Base-by-base conservation (phyloP, 1,139 yeast genomes). In the Suhomyces atakaporum region DNA sequence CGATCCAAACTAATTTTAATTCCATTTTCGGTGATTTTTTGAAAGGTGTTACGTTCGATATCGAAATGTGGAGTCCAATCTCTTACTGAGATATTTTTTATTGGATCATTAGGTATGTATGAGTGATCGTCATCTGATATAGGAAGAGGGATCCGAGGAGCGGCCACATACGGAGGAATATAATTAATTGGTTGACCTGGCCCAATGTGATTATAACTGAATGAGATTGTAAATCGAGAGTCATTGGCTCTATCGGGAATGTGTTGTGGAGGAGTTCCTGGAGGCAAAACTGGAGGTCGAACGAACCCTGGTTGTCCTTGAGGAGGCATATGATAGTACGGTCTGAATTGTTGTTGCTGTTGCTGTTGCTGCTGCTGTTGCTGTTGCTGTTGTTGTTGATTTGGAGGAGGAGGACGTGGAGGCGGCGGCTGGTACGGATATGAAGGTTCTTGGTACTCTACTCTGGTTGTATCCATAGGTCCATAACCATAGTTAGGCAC, bases 31-130 rank as follows among this genome's bases (percentile, higher is more conserved):
- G 29, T 21, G 27, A 11, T 11, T 5, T 18, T 22, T 16, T 35
- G 26, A 25, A 23, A 29, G 7, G 38, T 24, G 15, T 25, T 27
- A 10, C 29, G 26, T 9, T 33, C 40, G 22, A 31, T 20, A 15
- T 33, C 32, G 33, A 27, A 31, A 7, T 16, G 27, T 13, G 41
- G 40, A 4, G 40, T 35, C 16, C 16, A 28, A 20, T 35, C 32
- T 16, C 39, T 20, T 7, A 32, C 6, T 6, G 39, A 35, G 7
- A 35, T 35, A 16, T 35, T 35, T 15, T 22, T 29, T 8, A 35
- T 19, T 5, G 39, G 35, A 16, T 35, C 34, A 3, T 29, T 26
- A 4, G 27, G 31, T 11, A 35, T 20, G 11, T 22, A 35, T 11
- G 27, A n/a, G 12, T 26, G 22, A 16, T 16, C 25, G 12, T 29